These are phyloP conservation scores for Fusarium algeriense DNA, from an alignment of 2,329 filamentous ascomycete genomes.

Conservation along the genomic window DNA sequence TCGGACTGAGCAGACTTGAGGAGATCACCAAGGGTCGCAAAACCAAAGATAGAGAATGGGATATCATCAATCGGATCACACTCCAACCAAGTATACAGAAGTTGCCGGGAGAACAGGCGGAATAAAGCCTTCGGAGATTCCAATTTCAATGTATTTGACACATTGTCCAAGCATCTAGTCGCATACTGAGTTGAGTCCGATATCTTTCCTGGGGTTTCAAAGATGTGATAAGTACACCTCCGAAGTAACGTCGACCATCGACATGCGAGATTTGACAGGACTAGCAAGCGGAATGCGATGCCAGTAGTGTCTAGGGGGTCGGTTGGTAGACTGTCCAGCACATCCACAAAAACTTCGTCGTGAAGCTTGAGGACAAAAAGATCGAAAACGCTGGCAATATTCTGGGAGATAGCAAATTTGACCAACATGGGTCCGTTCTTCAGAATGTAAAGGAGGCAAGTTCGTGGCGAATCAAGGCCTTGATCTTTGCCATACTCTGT, in stretches of 20 bases:
- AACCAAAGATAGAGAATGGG: constrained; percentile 88
- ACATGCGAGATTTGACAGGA: constrained; percentile 81
- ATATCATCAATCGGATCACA: constrained; percentile 75
- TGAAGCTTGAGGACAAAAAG: constrained; percentile 86
- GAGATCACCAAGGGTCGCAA: constrained; percentile 75
- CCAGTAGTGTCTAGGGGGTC: constrained; percentile 81
- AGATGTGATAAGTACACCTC: constrained; percentile 91
- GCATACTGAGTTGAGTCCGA: constrained; percentile 76
- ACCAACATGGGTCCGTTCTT: constrained; percentile 74
- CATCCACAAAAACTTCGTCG: constrained; percentile 85
- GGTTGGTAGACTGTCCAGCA: constrained; percentile 82
- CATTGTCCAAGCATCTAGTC: constrained; percentile 73
- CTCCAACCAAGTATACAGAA: constrained; percentile 92
- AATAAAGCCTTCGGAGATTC: constrained; percentile 79
- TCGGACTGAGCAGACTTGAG: constrained; percentile 80
- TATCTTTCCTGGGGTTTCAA: constrained; percentile 86
- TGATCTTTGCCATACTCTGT: constrained; percentile 74
- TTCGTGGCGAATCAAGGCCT: constrained; percentile 70
- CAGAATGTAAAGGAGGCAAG: constrained; percentile 80
- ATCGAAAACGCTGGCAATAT: constrained; percentile 80
- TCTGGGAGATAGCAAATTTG: constrained; percentile 79
- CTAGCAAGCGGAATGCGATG: constrained; percentile 84
- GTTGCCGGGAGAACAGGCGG: constrained; percentile 84
- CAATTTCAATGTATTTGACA: constrained; percentile 75
- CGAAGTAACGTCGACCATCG: constrained; percentile 88